Conservation (phyloP, 495 filamentous ascomycete genomes). For the Lophiostoma macrostomum region DNA sequence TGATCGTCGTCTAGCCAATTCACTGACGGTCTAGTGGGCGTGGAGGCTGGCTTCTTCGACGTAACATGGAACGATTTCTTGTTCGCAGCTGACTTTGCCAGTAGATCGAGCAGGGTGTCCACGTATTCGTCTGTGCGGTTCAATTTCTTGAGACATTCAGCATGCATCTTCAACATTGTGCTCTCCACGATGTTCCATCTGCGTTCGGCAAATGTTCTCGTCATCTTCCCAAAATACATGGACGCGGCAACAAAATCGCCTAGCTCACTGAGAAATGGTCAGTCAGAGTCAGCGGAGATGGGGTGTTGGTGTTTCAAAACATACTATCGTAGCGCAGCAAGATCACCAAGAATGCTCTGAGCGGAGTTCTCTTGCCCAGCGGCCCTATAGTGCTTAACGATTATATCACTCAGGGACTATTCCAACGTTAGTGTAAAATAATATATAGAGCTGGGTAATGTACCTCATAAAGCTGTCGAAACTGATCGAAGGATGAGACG, state of each 20-base stretch:
- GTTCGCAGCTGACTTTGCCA: slow-evolving; percentile 64
- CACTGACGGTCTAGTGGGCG: slow-evolving; percentile 24
- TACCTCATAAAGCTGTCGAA: slow-evolving; percentile 35
- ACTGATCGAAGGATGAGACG: slow-evolving; percentile 31
- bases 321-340: slow-evolving; percentile 77
- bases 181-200: slow-evolving; percentile 79
- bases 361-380: slow-evolving; percentile 73
- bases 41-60: slow-evolving; percentile 6
- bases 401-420: slow-evolving; percentile 43
- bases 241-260: slow-evolving; percentile 72
- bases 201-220: slow-evolving; percentile 75
- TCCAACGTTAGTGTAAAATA: slow-evolving; percentile 15
- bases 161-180: slow-evolving; percentile 80
- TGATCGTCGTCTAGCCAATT: slow-evolving; percentile 52
- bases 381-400: slow-evolving; percentile 60
- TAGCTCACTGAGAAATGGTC: slow-evolving; percentile 47
- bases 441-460: not conserved
- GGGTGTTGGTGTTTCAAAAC: slow-evolving; percentile 32
- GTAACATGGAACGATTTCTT: slow-evolving; percentile 42
- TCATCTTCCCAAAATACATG: slow-evolving; percentile 74
- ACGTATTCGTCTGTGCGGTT: slow-evolving; percentile 76
- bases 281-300: not conserved
- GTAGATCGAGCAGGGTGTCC: slow-evolving; percentile 65
- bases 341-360: slow-evolving; percentile 74
- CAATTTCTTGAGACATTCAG: slow-evolving; percentile 76